These are phyloP conservation scores for Calamus simplicifolius DNA, from an alignment of 176 grass and related monocot species.

Conservation along the genomic window DNA sequence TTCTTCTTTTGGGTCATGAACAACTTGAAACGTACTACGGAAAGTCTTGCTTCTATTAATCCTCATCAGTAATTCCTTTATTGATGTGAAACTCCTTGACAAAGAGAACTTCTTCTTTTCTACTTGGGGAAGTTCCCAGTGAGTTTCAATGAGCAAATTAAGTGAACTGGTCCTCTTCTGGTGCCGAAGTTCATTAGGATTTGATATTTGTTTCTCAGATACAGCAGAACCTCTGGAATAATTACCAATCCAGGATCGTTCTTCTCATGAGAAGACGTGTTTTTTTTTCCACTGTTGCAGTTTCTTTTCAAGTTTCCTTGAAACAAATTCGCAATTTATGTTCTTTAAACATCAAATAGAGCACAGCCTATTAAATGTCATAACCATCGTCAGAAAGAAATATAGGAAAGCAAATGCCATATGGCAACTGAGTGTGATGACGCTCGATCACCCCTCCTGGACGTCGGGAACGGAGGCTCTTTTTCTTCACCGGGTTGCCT, in stretches of 20 bases:
- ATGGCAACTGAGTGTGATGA: too few relatives aligned
- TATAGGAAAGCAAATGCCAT: too few relatives aligned
- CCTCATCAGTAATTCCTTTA: conserved; percentile 44
- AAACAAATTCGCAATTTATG: too few relatives aligned
- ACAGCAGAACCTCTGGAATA: neutral
- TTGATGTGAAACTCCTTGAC: conserved; percentile 51
- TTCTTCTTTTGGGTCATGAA: conserved; percentile 58
- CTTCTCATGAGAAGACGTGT: conserved; percentile 4
- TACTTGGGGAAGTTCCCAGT: conserved; percentile 30
- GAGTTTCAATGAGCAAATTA: conserved; percentile 37
- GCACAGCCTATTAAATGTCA: too few relatives aligned
- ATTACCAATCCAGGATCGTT: neutral
- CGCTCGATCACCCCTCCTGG: too few relatives aligned
- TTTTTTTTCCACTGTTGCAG: too few relatives aligned
- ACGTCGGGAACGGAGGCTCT: too few relatives aligned
- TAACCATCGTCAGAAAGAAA: too few relatives aligned
- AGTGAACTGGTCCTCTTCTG: conserved; percentile 7
- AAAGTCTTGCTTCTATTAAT: conserved; percentile 47
- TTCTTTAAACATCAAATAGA: too few relatives aligned
- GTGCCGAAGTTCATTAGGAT: neutral
- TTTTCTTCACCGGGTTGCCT: too few relatives aligned
- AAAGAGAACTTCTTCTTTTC: conserved; percentile 28
- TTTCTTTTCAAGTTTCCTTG: too few relatives aligned
- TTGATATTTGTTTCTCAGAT: neutral
- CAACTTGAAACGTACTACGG: conserved; percentile 26